A percentile compares a stretch with the other conserved stretches of the same genome.
These are phyloP conservation scores for Clarireedia paspali DNA, from an alignment of 2,329 filamentous ascomycete species.

Conservation along the genomic window DNA sequence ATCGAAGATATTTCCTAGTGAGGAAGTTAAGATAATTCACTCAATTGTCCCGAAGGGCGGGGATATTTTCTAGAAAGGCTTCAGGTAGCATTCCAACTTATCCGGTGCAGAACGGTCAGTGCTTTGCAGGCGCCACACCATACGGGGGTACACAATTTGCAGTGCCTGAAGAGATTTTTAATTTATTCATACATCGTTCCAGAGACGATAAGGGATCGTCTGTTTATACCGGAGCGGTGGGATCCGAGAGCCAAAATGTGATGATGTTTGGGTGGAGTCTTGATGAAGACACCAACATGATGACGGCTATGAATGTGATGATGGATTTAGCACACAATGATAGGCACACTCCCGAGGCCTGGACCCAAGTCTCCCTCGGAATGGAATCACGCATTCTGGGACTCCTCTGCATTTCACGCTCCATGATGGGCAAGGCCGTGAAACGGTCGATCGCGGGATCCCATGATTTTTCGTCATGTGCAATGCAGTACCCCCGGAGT, in stretches of 20 bases:
- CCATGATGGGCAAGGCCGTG: not conserved
- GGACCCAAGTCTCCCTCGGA: not conserved
- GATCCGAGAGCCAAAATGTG: not conserved
- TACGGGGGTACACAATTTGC: not conserved
- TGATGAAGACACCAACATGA: not conserved
- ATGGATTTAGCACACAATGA: not conserved
- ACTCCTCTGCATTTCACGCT: not conserved
- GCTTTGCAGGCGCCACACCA: not conserved
- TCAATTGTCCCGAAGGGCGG: not conserved
- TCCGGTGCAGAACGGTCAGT: not conserved
- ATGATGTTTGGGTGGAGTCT: not conserved
- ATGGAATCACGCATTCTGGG: not conserved
- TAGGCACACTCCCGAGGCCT: not conserved
- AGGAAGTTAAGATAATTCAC: not conserved
- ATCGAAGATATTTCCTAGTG: not conserved
- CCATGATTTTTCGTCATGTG: not conserved
- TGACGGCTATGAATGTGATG: not conserved
- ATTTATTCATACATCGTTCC: not conserved
- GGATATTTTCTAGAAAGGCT: not conserved
- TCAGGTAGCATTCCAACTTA: not conserved
- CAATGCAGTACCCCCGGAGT: not conserved
- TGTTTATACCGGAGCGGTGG: not conserved
- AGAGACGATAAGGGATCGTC: not conserved
- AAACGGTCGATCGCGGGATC: not conserved
- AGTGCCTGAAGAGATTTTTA: not conserved